Percentiles rank a stretch among this genome's conserved stretches.
These are phyloP conservation scores for Talaromyces sp. DNA, from an alignment of 2,329 filamentous ascomycete genomes.

Conservation along the genomic window DNA sequence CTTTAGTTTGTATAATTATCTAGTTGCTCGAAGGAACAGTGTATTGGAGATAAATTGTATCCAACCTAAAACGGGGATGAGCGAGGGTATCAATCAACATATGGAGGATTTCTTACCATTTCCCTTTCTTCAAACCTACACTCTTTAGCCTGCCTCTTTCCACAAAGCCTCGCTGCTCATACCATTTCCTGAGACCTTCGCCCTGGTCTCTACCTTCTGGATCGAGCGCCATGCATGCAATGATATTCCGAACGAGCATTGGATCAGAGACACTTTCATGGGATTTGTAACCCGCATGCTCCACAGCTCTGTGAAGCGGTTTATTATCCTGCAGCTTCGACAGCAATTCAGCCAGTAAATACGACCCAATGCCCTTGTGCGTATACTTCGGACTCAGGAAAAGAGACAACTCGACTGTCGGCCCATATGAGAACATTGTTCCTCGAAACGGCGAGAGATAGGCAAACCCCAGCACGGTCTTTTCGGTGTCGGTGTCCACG, in stretches of 20 bases:
- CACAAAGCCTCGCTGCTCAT: constrained; percentile 34
- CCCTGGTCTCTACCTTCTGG: constrained; percentile 24
- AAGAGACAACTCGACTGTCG: constrained; percentile 37
- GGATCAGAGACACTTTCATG: constrained; percentile 7
- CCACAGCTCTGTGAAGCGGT: constrained; percentile 17
- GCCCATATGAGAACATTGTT: constrained; percentile 32
- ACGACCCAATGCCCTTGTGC: constrained; percentile 25
- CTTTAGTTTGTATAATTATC: not conserved
- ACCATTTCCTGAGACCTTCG: constrained; percentile 33
- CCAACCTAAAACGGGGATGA: constrained; percentile 2
- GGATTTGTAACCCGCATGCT: constrained; percentile 16
- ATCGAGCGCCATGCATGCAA: constrained; percentile 38
- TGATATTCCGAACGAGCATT: constrained; percentile 24
- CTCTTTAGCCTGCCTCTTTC: constrained; percentile 34
- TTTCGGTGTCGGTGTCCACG: constrained; percentile 15
- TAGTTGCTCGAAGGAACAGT: not conserved
- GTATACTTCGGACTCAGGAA: constrained; percentile 34
- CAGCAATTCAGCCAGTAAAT: constrained; percentile 22
- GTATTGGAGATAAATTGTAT: constrained; percentile 9
- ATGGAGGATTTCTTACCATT: constrained; percentile 24
- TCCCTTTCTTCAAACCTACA: constrained; percentile 34
- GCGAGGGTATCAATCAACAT: not conserved
- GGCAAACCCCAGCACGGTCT: constrained; percentile 29
- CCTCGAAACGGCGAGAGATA: constrained; percentile 33
- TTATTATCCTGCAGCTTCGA: constrained; percentile 20